A percentile compares a stretch with the other conserved stretches of the same genome.
Evolutionary conservation across 2,329 filamentous ascomycete species (phyloP).

Genomic region (Penicillium sp.): DNA sequence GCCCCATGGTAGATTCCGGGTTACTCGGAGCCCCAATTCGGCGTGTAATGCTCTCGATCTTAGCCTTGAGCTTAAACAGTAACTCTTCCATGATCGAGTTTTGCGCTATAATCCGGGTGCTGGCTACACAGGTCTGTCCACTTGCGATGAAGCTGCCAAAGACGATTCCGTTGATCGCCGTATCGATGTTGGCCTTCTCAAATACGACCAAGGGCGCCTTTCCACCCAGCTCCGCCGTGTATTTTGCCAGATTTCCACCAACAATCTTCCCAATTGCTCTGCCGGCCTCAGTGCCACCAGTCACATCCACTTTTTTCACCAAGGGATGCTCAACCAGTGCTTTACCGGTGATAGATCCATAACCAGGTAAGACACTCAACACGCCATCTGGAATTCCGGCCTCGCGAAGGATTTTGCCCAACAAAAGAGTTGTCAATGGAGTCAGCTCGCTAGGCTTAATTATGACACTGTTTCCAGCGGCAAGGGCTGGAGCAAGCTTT

Average conservation of each 20-base stretch:
- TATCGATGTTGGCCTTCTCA: conserved; percentile 33
- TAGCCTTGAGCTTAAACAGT: conserved; percentile 41
- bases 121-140: conserved; percentile 58
- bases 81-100: conserved; percentile 42
- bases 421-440: conserved; percentile 43
- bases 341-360: conserved; percentile 49
- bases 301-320: conserved; percentile 38
- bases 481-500: conserved; percentile 43
- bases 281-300: conserved; percentile 35
- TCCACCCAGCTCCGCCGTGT: conserved; percentile 40
- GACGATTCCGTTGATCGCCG: conserved; percentile 33
- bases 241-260: conserved; percentile 35
- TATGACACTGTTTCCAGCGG: conserved; percentile 43
- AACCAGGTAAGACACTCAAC: conserved; percentile 53
- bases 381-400: conserved; percentile 47
- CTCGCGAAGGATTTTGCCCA: conserved; percentile 43
- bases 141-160: conserved; percentile 54
- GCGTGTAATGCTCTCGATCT: conserved; percentile 48
- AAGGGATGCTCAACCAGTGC: conserved; percentile 31
- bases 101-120: conserved; percentile 55
- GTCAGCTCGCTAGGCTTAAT: conserved; percentile 45
- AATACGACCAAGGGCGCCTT: conserved; percentile 41
- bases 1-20: conserved; percentile 19
- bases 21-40: conserved; percentile 21
- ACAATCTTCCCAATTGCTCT: conserved; percentile 35